Conservation (phyloP, 2,329 filamentous ascomycete genomes). For the Zymoseptoria passerinii region DNA sequence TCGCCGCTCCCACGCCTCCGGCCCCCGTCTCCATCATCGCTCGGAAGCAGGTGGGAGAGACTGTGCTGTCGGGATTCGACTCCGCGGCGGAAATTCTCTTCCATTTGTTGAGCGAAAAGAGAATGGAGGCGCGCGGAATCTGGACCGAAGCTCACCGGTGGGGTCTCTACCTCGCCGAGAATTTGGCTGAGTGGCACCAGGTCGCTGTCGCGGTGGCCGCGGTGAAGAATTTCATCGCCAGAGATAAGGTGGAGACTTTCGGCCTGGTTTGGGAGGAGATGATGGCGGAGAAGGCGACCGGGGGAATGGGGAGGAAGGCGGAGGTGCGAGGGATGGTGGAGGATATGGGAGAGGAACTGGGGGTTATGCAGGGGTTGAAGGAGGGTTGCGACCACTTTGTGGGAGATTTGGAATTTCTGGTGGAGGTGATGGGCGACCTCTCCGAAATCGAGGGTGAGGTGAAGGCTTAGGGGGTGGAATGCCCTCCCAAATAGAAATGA, state of each 20-base stretch:
- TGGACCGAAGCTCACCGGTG: background rate
- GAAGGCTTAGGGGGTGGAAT: no score
- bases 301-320: background rate
- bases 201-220: background rate
- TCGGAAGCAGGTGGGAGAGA: background rate
- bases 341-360: background rate
- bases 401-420: background rate
- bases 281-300: background rate
- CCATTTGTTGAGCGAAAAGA: background rate
- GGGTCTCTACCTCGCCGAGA: background rate
- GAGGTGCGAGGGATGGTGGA: background rate
- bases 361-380: background rate
- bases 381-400: background rate
- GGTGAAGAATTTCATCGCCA: no score
- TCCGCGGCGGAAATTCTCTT: background rate
- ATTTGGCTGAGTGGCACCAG: background rate
- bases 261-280: no score
- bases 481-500: background rate
- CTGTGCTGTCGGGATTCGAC: background rate
- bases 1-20: background rate
- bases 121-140: background rate
- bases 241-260: no score
- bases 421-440: background rate
- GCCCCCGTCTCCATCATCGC: background rate
- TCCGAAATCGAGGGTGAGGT: background rate